Conservation (phyloP, 2,329 filamentous ascomycete species). For the Colletotrichum graminicola region DNA sequence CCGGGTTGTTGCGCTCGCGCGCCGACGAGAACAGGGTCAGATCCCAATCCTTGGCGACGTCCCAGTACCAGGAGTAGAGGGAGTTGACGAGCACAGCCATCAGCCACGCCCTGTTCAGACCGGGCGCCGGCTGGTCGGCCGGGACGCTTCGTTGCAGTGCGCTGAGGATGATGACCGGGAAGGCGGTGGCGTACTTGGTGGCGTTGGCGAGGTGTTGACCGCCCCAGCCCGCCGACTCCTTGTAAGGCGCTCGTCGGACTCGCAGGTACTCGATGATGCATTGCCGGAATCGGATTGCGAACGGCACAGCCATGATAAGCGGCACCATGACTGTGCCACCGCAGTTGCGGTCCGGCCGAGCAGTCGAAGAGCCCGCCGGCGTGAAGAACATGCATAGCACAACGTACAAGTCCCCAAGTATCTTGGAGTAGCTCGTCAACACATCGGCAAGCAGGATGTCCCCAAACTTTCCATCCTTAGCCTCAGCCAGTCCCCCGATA, state of each 20-base stretch:
- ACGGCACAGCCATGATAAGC: conserved; percentile 85
- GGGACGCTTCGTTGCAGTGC: conserved; percentile 76
- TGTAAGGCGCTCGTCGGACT: conserved; percentile 69
- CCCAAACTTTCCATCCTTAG: conserved; percentile 91
- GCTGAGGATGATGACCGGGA: conserved; percentile 88
- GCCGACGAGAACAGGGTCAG: conserved; percentile 80
- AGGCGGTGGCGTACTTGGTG: conserved; percentile 92
- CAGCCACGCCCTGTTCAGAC: conserved; percentile 73
- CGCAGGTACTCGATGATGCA: conserved; percentile 90
- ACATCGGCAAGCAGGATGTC: conserved; percentile 95
- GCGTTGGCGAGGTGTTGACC: conserved; percentile 94
- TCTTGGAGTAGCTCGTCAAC: conserved; percentile 93
- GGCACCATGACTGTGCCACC: conserved; percentile 85
- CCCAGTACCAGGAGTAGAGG: conserved; percentile 98
- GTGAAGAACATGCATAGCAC: conserved; percentile 92
- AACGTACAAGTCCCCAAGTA: conserved; percentile 90
- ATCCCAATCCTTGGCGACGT: conserved; percentile 97
- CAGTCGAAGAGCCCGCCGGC: conserved; percentile 78
- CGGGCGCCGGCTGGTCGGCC: conserved; percentile 52
- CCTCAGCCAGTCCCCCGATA: conserved; percentile 87
- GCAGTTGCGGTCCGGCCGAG: conserved; percentile 83
- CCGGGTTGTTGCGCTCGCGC: conserved; percentile 68
- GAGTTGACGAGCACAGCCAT: conserved; percentile 84
- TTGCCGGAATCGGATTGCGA: conserved; percentile 87
- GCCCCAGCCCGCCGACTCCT: conserved; percentile 75